These are phyloP conservation scores for Zangia roseola DNA, from an alignment of 768 basidiomycete genomes.

Conservation along the genomic window DNA sequence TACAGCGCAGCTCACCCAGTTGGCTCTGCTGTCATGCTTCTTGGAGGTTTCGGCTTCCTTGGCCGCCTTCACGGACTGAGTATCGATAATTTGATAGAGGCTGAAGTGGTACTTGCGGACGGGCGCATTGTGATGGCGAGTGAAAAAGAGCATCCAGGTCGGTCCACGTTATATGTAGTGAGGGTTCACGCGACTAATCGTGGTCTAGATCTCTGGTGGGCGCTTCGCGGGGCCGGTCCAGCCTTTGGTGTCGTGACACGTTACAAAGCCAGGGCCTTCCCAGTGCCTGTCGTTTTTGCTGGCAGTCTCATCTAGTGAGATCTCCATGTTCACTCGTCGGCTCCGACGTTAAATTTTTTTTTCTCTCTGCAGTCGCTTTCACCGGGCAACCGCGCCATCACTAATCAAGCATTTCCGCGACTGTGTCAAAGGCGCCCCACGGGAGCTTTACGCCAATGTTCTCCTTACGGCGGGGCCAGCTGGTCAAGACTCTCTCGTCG, in stretches of 20 bases:
- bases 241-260: conserved; percentile 82
- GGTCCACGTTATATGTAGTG: conserved; percentile 12
- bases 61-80: conserved; percentile 82
- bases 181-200: background rate
- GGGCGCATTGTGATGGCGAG: conserved; percentile 80
- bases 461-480: conserved; percentile 88
- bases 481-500: conserved; percentile 79
- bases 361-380: conserved; percentile 65
- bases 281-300: conserved; percentile 87
- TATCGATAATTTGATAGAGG: conserved; percentile 87
- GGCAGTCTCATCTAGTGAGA: conserved; percentile 91
- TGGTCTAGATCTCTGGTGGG: conserved; percentile 80
- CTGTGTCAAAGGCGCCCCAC: conserved; percentile 85
- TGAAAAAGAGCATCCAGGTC: conserved; percentile 70
- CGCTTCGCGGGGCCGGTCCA: conserved; percentile 78
- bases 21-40: conserved; percentile 76
- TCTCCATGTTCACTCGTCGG: background rate
- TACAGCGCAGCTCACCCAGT: conserved; percentile 76
- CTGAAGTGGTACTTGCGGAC: conserved; percentile 89
- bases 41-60: conserved; percentile 89
- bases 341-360: conserved; percentile 2
- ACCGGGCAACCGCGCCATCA: conserved; percentile 81
- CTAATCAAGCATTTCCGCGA: conserved; percentile 91
- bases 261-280: conserved; percentile 88
- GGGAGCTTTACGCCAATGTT: conserved; percentile 86